Conservation (phyloP, 805 yeast genomes). For the Yarrowia keelungensis region DNA sequence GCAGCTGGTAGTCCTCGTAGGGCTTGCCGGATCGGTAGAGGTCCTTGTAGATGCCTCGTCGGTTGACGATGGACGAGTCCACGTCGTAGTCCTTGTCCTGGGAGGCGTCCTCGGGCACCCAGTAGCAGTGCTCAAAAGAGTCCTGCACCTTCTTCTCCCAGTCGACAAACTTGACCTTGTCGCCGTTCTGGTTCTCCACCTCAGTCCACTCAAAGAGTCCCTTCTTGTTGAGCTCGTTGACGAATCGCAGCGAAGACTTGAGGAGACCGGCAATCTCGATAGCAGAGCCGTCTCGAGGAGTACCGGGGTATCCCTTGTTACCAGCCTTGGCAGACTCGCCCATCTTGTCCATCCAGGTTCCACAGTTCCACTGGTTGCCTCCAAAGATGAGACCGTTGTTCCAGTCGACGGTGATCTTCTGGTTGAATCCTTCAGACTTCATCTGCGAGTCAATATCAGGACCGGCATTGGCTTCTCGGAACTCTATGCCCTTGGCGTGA, state of each 20-base stretch:
- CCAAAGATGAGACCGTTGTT: slow-evolving; percentile 85
- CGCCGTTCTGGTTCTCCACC: slow-evolving; percentile 68
- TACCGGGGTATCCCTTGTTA: slow-evolving; percentile 92
- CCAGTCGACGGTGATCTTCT: slow-evolving; percentile 85
- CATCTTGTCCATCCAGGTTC: slow-evolving; percentile 99
- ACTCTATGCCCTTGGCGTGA: slow-evolving; percentile 87
- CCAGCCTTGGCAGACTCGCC: slow-evolving; percentile 89
- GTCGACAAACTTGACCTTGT: slow-evolving; percentile 59
- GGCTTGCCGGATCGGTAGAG: slow-evolving; percentile 80
- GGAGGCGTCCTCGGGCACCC: slow-evolving; percentile 68
- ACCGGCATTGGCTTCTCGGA: slow-evolving; percentile 96
- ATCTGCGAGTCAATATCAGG: slow-evolving; percentile 85
- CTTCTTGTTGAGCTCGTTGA: slow-evolving; percentile 60
- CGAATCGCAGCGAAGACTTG: slow-evolving; percentile 85
- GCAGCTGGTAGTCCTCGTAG: slow-evolving; percentile 89
- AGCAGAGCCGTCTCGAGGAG: slow-evolving; percentile 98
- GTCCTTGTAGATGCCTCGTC: slow-evolving; percentile 95
- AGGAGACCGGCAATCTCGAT: slow-evolving; percentile 88
- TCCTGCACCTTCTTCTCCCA: slow-evolving; percentile 77
- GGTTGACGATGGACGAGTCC: slow-evolving; percentile 70
- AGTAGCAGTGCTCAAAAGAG: slow-evolving; percentile 81
- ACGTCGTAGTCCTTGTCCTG: slow-evolving; percentile 70
- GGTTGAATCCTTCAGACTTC: slow-evolving; percentile 91
- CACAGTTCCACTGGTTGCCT: slow-evolving; percentile 92
- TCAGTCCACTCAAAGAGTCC: slow-evolving; percentile 64